Conservation (phyloP, 441 rosid genomes). For the Biscutella auriculata region DNA sequence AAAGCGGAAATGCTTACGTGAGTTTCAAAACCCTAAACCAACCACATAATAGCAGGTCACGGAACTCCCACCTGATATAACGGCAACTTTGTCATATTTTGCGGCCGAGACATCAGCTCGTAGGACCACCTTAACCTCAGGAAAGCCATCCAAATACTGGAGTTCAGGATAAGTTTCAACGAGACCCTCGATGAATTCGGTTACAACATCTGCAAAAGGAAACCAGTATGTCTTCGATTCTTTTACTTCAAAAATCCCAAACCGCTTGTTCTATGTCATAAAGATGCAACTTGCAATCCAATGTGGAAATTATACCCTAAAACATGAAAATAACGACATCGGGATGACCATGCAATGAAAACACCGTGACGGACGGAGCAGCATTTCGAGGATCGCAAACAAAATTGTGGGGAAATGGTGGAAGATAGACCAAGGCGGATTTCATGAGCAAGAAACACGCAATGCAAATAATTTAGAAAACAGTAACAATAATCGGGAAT, state of each 20-base stretch:
- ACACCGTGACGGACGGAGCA: slow-evolving; percentile 2
- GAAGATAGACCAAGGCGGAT: neutral
- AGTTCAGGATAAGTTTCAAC: slow-evolving; percentile 80
- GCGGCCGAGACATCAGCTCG: slow-evolving; percentile 74
- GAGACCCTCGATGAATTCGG: slow-evolving; percentile 89
- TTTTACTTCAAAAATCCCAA: neutral
- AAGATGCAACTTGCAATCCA: neutral
- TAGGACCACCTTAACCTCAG: slow-evolving; percentile 90
- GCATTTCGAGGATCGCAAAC: slow-evolving; percentile 8
- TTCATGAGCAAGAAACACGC: slow-evolving; percentile 3
- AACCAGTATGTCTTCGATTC: neutral
- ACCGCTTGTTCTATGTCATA: neutral
- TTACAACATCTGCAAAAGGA: slow-evolving; percentile 63
- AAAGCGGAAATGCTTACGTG: neutral
- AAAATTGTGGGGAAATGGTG: neutral
- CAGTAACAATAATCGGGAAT: slow-evolving; percentile 17
- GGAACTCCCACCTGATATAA: slow-evolving; percentile 62
- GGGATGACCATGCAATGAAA: slow-evolving; percentile 14
- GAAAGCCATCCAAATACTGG: slow-evolving; percentile 87
- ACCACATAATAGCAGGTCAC: neutral
- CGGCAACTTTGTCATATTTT: slow-evolving; percentile 67
- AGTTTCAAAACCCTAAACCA: neutral
- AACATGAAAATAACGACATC: neutral
- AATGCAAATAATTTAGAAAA: slow-evolving; percentile 7
- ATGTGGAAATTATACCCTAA: neutral